Conservation (phyloP, 257 asterid genomes). For the Scutellaria barbata region DNA sequence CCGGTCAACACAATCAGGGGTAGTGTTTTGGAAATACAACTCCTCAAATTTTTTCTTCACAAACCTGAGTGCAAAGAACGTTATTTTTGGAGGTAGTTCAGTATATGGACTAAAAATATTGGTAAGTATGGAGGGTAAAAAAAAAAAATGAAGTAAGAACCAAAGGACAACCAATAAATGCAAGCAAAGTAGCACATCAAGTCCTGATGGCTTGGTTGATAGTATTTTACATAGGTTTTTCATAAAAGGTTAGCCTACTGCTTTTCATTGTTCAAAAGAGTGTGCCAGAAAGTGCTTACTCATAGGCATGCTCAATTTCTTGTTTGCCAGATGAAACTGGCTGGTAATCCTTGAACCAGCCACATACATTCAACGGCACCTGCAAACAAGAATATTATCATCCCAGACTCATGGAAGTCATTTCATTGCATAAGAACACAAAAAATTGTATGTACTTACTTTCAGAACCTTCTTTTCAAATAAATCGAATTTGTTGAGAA, state of each 20-base stretch:
- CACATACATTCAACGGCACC: slow-evolving; percentile 90
- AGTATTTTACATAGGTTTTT: too few relatives aligned
- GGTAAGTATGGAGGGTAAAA: background rate
- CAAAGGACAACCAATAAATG: background rate
- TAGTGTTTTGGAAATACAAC: slow-evolving; percentile 88
- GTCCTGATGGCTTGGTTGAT: too few relatives aligned
- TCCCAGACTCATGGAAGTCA: slow-evolving; percentile 33
- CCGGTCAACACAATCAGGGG: slow-evolving; percentile 93
- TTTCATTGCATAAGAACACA: slow-evolving; percentile 9
- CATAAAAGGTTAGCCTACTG: background rate
- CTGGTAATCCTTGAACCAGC: slow-evolving; percentile 97
- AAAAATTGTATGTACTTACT: slow-evolving; percentile 54
- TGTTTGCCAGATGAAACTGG: slow-evolving; percentile 91
- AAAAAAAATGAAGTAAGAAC: background rate
- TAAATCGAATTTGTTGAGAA: slow-evolving; percentile 95
- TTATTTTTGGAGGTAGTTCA: background rate
- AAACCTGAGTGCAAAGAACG: slow-evolving; percentile 54
- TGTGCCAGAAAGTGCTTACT: slow-evolving; percentile 62
- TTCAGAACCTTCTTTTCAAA: slow-evolving; percentile 93
- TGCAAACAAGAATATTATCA: slow-evolving; percentile 43
- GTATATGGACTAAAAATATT: background rate
- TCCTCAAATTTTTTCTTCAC: slow-evolving; percentile 98
- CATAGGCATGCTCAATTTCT: slow-evolving; percentile 97
- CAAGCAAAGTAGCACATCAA: background rate
- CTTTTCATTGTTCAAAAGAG: background rate